These are phyloP conservation scores for Ophiostoma piceae DNA, from an alignment of 2,329 filamentous ascomycete genomes.

Conservation along the genomic window DNA sequence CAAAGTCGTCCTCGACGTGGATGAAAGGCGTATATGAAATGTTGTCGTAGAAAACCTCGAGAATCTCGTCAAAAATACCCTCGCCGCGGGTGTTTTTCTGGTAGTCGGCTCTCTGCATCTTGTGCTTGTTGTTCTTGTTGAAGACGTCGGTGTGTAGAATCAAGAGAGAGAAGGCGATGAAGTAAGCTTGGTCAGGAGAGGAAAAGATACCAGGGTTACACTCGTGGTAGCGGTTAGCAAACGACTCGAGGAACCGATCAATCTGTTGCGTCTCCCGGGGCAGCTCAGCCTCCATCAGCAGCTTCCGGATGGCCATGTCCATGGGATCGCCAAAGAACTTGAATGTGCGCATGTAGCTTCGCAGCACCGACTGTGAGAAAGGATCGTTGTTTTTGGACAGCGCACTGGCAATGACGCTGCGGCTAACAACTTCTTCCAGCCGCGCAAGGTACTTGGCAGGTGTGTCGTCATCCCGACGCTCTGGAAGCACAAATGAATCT, in stretches of 20 bases:
- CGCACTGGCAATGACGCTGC: slow-evolving; percentile 76
- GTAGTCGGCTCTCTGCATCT: slow-evolving; percentile 96
- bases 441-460: slow-evolving; percentile 82
- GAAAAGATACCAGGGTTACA: slow-evolving; percentile 96
- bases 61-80: slow-evolving; percentile 85
- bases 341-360: slow-evolving; percentile 94
- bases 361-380: slow-evolving; percentile 75
- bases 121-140: slow-evolving; percentile 99
- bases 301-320: slow-evolving; percentile 93
- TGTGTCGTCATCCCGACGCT: slow-evolving; percentile 80
- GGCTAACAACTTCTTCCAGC: slow-evolving; percentile 72
- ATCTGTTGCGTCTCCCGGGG: slow-evolving; percentile 98
- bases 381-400: slow-evolving; percentile 80
- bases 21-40: slow-evolving; percentile 98
- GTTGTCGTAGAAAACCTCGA: slow-evolving; percentile 97
- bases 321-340: slow-evolving; percentile 95
- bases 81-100: slow-evolving; percentile 90
- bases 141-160: slow-evolving; percentile 98
- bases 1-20: slow-evolving; percentile 87
- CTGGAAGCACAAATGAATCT: slow-evolving; percentile 66
- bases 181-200: slow-evolving; percentile 90
- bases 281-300: slow-evolving; percentile 92
- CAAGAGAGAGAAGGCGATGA: slow-evolving; percentile 92
- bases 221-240: slow-evolving; percentile 94
- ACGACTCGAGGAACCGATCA: slow-evolving; percentile 86